Conservation (phyloP, 352 stramenopile species). For the Pythium aristosporum region DNA sequence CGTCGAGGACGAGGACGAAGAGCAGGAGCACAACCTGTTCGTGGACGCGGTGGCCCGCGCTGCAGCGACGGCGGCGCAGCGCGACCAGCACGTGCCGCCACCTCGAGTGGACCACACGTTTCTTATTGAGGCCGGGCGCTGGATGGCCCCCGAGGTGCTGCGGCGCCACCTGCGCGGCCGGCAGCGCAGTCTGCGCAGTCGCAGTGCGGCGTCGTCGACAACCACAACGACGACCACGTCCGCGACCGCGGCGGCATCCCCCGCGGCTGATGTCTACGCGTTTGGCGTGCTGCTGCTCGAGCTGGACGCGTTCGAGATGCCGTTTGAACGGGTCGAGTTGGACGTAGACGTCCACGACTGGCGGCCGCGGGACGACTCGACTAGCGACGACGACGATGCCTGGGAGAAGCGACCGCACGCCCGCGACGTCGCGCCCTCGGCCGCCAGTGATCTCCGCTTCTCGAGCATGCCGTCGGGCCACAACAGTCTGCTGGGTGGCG, state of each 20-base stretch:
- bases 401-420: background rate
- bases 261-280: conserved; percentile 13
- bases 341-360: background rate
- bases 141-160: conserved; percentile 24
- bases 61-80: background rate
- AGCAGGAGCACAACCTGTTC: background rate
- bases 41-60: background rate
- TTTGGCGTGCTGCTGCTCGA: conserved; percentile 24
- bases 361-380: background rate
- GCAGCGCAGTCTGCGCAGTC: background rate
- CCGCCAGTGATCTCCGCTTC: conserved; percentile 7
- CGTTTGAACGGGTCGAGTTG: conserved; percentile 14
- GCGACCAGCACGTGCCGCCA: conserved; percentile 6
- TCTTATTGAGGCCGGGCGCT: conserved; percentile 22
- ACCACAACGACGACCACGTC: background rate
- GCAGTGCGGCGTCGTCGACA: background rate
- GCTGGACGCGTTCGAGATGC: conserved; percentile 23
- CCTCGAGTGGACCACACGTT: conserved; percentile 17
- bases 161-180: conserved; percentile 9
- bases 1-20: conserved; percentile 1
- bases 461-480: conserved; percentile 15
- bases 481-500: conserved; percentile 16
- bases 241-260: conserved; percentile 1
- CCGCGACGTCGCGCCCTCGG: background rate
- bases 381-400: conserved; percentile 3